Percentiles rank a stretch among this genome's conserved stretches.
These are phyloP conservation scores for Bipolaris sorokiniana DNA, from an alignment of 2,329 filamentous ascomycete genomes.

Conservation along the genomic window DNA sequence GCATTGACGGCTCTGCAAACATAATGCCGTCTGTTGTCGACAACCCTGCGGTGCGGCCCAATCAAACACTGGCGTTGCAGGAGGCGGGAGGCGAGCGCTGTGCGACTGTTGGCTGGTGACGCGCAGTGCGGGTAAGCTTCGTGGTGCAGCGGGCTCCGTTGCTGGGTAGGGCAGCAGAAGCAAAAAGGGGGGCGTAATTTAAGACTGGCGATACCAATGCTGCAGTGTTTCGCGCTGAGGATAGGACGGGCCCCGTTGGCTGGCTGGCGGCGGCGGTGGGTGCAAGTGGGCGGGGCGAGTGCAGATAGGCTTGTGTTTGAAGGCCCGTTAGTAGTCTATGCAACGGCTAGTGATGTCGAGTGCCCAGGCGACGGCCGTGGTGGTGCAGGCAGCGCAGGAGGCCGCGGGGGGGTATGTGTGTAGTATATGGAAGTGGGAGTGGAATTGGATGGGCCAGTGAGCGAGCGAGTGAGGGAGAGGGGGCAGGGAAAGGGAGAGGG, in stretches of 20 bases:
- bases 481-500: background rate
- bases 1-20: constrained; percentile 52
- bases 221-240: constrained; percentile 33
- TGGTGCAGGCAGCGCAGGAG: constrained; percentile 6
- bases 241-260: constrained; percentile 23
- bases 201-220: constrained; percentile 44
- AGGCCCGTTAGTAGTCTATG: constrained; percentile 22
- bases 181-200: constrained; percentile 26
- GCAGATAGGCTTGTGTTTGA: constrained; percentile 16
- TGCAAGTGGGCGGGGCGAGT: constrained; percentile 27
- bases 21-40: constrained; percentile 45
- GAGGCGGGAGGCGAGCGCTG: constrained; percentile 24
- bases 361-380: constrained; percentile 2
- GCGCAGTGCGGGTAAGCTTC: constrained; percentile 27
- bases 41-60: constrained; percentile 43
- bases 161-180: constrained; percentile 12
- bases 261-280: constrained; percentile 13
- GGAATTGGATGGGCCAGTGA: background rate
- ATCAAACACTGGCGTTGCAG: constrained; percentile 41
- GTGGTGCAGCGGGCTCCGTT: constrained; percentile 15
- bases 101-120: constrained; percentile 31
- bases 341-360: constrained; percentile 17
- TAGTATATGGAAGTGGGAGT: background rate
- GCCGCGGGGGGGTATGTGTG: constrained; percentile 9
- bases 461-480: background rate